Evolutionary conservation across 1,139 yeast genomes (phyloP), one percentile per base, ranked within the genome.

Genomic region (Debaryomycetaceae sp.): DNA sequence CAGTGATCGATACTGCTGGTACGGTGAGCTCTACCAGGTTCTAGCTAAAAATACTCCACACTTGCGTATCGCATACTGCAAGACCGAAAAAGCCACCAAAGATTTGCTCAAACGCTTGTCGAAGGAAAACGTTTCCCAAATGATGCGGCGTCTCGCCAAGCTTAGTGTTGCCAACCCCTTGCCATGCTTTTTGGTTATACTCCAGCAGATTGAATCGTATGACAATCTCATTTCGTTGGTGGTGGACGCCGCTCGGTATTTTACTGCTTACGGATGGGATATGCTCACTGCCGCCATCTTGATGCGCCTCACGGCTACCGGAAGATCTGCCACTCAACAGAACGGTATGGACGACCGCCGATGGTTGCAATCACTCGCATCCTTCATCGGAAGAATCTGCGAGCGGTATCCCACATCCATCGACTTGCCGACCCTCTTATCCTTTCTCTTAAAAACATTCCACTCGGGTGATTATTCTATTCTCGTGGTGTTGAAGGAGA

Each of bases 251-350:
- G 87, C 95, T 0, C 62, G 77, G 27, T 80, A 76, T 43, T 83
- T 86, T 49, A 80, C 79, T 32, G 68, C 61, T 6, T 77, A 80
- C 45, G 90, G 87, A 0, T 86, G 94, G 87, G 97, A 87, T 49
- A 81, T 76, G 2, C 55, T 87, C 25, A 78, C 90, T 2, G 76
- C 73, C 40, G 87, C 82, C 1, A 57, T 87, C 5, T 58, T 86
- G 49, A 68, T 75, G 44, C 72, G 93, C 41, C 62, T 90, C 21
- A 75, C 92, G 1, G 53, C 62, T 0, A 55, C 76, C 1, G 82
- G 79, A 10, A 63, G 95, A 51, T 58, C 73, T 3, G 66, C 77
- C 16, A 60, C 78, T 23, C 95, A 85, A 50, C 64, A 54, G 13
- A 90, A 86, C 53, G 97, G 97, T 4, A 57, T 87, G 34, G 73